Evolutionary conservation across 2,329 filamentous ascomycete species (phyloP), one percentile per base, ranked within the genome.

Genomic region (Colletotrichum cuscutae): DNA sequence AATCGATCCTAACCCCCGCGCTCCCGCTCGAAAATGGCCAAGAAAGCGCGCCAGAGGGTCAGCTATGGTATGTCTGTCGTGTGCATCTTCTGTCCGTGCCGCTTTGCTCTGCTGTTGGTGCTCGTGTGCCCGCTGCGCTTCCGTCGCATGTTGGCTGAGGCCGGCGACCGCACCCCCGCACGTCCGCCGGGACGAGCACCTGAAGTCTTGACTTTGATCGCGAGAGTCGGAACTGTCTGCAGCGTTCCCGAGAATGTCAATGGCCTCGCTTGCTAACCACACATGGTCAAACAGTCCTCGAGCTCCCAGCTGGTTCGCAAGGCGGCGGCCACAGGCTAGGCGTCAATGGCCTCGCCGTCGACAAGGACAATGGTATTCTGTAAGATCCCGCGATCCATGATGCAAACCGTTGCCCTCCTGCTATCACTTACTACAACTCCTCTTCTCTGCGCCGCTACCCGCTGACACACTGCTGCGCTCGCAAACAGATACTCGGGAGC

Each of bases 291-390:
- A 49, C 77, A 91, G 89, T 91, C 78, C 87, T 91, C 78, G 88
- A 90, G 80, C 87, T 89, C 75, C 87, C 88, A 75, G 88, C 88
- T 77, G 63, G 63, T 28, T 86, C 87, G 56, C 89, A 88, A 61
- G 86, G 83, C 57, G 95, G 94, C 76, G 96, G 96, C 71, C 97
- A 99, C 86, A 89, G 95, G 78, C 91, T 98, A 69, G 97, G 97
- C 76, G 95, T 99, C 77, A 98, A 98, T 87, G 95, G 96, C 75
- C 90, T 99, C 74, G 95, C 95, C 65, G 92, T 98, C 76, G 97
- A 98, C 84, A 87, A 89, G 74, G 88, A 92, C 77, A 94, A 93
- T 82, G 94, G 93, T 68, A 95, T 98, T 74, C 89, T 99, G 95
- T 98, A 87, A 87, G 93, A 80, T 74, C 63, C 72, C 65, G 67